Evolutionary conservation across 257 asterid genomes (phyloP).

Genomic region (Solanum paucissectum): DNA sequence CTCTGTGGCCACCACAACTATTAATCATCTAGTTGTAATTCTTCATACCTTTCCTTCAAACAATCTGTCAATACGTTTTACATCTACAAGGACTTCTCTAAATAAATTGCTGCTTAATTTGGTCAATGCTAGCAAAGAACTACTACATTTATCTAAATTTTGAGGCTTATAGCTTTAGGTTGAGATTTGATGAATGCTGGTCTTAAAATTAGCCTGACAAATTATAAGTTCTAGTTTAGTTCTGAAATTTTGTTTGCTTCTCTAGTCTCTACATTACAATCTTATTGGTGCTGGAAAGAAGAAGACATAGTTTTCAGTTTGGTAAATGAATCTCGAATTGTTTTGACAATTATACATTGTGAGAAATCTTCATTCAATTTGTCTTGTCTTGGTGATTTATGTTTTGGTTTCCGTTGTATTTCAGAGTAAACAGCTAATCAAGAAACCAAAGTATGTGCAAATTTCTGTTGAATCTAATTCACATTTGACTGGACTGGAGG

Average conservation of each 20-base stretch:
- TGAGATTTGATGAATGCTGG: background rate
- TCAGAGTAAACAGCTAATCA: slow-evolving; percentile 17
- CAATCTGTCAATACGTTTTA: background rate
- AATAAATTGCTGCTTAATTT: background rate
- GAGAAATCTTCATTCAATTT: too few relatives aligned
- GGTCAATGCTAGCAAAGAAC: background rate
- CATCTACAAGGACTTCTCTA: background rate
- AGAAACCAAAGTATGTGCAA: slow-evolving; percentile 32
- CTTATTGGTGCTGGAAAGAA: background rate
- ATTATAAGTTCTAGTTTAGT: background rate
- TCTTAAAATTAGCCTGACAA: background rate
- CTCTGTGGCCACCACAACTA: too few relatives aligned
- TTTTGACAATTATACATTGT: too few relatives aligned
- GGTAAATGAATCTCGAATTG: too few relatives aligned
- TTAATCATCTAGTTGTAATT: background rate
- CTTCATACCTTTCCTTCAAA: background rate
- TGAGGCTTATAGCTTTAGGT: background rate
- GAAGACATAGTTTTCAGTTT: background rate
- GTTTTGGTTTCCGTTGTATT: too few relatives aligned
- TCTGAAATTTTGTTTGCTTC: background rate
- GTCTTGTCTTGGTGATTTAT: too few relatives aligned
- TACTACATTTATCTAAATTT: background rate
- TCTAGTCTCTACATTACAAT: background rate
- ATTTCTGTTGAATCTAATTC: background rate
- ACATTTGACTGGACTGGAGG: slow-evolving; percentile 50